A percentile compares a stretch with the other conserved stretches of the same genome.
These are phyloP conservation scores for Anisogramma anomala DNA, from an alignment of 2,329 filamentous ascomycete genomes.

Conservation along the genomic window DNA sequence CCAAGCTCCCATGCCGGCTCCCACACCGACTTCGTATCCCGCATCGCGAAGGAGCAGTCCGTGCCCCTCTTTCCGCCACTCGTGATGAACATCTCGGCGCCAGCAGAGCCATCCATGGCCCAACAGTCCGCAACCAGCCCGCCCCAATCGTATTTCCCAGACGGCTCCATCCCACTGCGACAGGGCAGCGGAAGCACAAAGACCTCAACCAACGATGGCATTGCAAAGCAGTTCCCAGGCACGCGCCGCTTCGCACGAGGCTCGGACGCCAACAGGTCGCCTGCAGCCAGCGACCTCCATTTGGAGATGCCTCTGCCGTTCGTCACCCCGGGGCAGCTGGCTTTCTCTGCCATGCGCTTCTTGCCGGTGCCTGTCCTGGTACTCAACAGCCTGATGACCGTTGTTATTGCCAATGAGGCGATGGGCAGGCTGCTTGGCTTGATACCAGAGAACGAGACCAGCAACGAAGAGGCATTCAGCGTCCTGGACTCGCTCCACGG, in stretches of 20 bases:
- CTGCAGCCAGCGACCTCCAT: slow-evolving; percentile 23
- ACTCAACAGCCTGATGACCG: slow-evolving; percentile 55
- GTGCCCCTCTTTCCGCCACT: neutral
- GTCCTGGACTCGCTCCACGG: slow-evolving; percentile 51
- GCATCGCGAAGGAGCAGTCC: slow-evolving; percentile 7
- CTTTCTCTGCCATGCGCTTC: slow-evolving; percentile 60
- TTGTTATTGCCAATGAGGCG: slow-evolving; percentile 64
- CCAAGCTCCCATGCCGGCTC: slow-evolving; percentile 5
- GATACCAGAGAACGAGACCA: slow-evolving; percentile 28
- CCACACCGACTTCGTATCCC: slow-evolving; percentile 5
- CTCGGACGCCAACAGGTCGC: slow-evolving; percentile 3
- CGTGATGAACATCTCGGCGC: slow-evolving; percentile 2
- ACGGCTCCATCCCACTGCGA: neutral
- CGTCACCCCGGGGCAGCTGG: slow-evolving; percentile 41
- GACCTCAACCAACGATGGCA: neutral
- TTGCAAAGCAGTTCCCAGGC: neutral
- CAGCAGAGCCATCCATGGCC: neutral
- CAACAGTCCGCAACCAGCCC: neutral
- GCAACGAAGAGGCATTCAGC: slow-evolving; percentile 29
- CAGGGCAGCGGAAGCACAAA: neutral
- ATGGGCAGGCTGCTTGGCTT: slow-evolving; percentile 59
- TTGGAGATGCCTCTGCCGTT: slow-evolving; percentile 21
- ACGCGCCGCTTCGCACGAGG: slow-evolving; percentile 15
- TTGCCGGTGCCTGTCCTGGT: slow-evolving; percentile 62
- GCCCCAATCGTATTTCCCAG: neutral